Evolutionary conservation across 1,139 yeast species (phyloP).

Genomic region (Pneumocystis sp.): DNA sequence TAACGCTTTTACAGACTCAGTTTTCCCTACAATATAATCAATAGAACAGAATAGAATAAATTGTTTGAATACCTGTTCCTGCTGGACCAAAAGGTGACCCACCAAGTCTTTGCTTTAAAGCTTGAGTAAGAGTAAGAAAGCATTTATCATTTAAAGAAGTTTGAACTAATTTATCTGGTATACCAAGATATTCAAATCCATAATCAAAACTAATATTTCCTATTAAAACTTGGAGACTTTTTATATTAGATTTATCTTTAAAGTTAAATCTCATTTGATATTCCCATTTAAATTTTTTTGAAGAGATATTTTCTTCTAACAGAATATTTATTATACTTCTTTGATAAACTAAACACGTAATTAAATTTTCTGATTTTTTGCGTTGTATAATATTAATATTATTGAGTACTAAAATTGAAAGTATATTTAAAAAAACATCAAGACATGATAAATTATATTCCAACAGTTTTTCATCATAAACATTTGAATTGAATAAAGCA

Average conservation of each 20-base stretch:
- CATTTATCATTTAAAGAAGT: constrained; percentile 61
- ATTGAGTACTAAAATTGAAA: constrained; percentile 24
- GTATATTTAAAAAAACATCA: constrained; percentile 17
- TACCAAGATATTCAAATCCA: constrained; percentile 75
- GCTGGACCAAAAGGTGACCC: constrained; percentile 95
- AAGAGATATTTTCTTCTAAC: constrained; percentile 11
- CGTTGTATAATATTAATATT: constrained; percentile 28
- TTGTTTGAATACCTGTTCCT: constrained; percentile 57
- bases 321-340: constrained; percentile 30
- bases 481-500: constrained; percentile 14
- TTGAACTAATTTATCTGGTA: constrained; percentile 56
- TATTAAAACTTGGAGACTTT: constrained; percentile 37
- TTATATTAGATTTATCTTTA: constrained; percentile 17
- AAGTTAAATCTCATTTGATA: constrained; percentile 33
- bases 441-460: constrained; percentile 8
- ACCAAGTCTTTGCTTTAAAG: constrained; percentile 60
- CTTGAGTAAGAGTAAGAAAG: constrained; percentile 57
- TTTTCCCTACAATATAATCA: constrained; percentile 31
- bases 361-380: constrained; percentile 40
- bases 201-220: constrained; percentile 41
- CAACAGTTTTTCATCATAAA: constrained; percentile 9
- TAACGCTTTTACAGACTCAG: constrained; percentile 76
- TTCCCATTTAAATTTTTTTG: constrained; percentile 33
- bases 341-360: constrained; percentile 57
- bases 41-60: neutral